These are phyloP conservation scores for Boehmeria nivea DNA, from an alignment of 306 rosid species.

Conservation along the genomic window DNA sequence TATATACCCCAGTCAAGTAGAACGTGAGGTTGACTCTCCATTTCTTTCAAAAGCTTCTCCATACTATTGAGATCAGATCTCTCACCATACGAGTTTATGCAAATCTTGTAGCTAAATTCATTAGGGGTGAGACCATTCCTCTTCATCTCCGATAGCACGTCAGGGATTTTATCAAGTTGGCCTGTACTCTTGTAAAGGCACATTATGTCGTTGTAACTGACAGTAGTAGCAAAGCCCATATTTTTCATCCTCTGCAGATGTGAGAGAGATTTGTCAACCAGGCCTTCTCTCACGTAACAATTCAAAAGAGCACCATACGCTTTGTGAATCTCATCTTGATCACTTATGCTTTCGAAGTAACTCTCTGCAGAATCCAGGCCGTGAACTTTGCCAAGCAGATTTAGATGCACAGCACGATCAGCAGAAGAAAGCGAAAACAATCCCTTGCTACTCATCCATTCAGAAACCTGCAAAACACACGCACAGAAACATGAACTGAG, in stretches of 20 bases:
- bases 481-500: background rate
- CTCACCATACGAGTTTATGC: conserved; percentile 49
- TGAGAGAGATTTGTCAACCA: conserved; percentile 54
- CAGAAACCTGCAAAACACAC: conserved; percentile 48
- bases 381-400: conserved; percentile 55
- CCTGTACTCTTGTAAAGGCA: conserved; percentile 37
- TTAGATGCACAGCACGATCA: conserved; percentile 53
- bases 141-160: conserved; percentile 48
- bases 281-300: conserved; percentile 63
- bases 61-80: conserved; percentile 42
- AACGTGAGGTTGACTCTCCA: conserved; percentile 43
- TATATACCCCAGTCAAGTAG: conserved; percentile 45
- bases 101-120: conserved; percentile 52
- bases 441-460: conserved; percentile 58
- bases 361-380: conserved; percentile 58
- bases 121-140: conserved; percentile 49
- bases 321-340: conserved; percentile 34
- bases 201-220: conserved; percentile 59
- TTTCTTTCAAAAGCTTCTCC: conserved; percentile 55
- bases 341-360: conserved; percentile 47
- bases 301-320: conserved; percentile 58
- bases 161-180: conserved; percentile 55
- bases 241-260: conserved; percentile 59
- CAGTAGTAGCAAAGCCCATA: conserved; percentile 46
- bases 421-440: conserved; percentile 28